phyloP scores from a whole-genome alignment of 352 stramenopile genomes.

The Saprolegnia diclina region DNA sequence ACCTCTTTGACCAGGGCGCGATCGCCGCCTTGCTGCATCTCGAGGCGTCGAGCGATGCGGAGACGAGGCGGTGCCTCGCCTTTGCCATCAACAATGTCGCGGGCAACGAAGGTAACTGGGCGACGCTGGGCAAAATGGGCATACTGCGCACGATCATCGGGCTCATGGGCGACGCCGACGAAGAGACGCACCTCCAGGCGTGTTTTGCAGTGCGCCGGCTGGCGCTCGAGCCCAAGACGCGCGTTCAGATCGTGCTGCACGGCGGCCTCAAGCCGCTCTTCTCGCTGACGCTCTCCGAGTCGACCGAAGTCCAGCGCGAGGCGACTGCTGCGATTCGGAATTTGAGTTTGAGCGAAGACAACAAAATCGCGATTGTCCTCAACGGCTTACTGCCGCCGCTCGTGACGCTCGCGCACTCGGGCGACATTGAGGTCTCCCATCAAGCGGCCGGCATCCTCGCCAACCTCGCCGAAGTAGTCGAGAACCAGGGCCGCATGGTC shows the following conservation, averaged over 20 bases:
- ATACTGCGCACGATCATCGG: slow-evolving; percentile 78
- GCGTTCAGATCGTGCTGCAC: slow-evolving; percentile 89
- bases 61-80: slow-evolving; percentile 87
- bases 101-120: slow-evolving; percentile 86
- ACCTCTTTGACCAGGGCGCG: slow-evolving; percentile 89
- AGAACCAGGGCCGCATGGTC: slow-evolving; percentile 95
- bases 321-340: slow-evolving; percentile 90
- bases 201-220: slow-evolving; percentile 90
- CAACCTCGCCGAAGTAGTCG: slow-evolving; percentile 90
- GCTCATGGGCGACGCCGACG: slow-evolving; percentile 84
- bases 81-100: slow-evolving; percentile 95
- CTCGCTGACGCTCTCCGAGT: slow-evolving; percentile 75
- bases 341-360: slow-evolving; percentile 87
- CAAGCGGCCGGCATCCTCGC: slow-evolving; percentile 87
- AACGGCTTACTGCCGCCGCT: slow-evolving; percentile 80
- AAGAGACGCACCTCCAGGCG: slow-evolving; percentile 91
- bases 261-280: slow-evolving; percentile 88
- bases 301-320: slow-evolving; percentile 89
- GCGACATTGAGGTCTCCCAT: slow-evolving; percentile 87
- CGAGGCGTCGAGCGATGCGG: slow-evolving; percentile 76
- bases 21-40: slow-evolving; percentile 87
- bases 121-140: slow-evolving; percentile 78
- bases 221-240: slow-evolving; percentile 85
- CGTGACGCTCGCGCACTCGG: slow-evolving; percentile 82
- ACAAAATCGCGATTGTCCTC: slow-evolving; percentile 89